phyloP scores from a whole-genome alignment of 441 rosid species.

The Bruguiera hainesii region DNA sequence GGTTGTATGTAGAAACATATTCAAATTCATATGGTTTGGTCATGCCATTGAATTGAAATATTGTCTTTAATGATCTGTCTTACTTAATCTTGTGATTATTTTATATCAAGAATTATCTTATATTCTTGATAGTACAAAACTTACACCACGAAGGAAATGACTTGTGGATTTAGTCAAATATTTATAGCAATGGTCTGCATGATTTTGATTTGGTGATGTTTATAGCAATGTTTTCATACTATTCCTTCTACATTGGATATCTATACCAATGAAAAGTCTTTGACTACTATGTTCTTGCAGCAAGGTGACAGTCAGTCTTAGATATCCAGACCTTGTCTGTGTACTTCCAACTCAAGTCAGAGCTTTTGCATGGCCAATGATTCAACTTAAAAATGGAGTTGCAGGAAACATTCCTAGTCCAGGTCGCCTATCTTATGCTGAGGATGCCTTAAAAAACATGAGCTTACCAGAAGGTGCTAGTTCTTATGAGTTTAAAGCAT shows the following conservation, averaged over 20 bases:
- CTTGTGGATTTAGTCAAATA: neutral
- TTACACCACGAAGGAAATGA: neutral
- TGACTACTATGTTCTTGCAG: constrained; percentile 36
- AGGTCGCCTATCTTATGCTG: constrained; percentile 72
- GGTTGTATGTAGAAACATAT: neutral
- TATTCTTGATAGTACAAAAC: neutral
- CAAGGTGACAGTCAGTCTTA: constrained; percentile 72
- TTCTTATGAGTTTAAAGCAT: neutral
- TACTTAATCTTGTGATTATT: neutral
- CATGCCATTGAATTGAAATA: neutral
- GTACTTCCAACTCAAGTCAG: constrained; percentile 79
- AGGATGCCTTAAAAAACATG: constrained; percentile 72
- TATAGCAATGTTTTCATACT: neutral
- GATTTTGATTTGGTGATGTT: neutral
- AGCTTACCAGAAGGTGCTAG: constrained; percentile 83
- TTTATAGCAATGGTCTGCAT: neutral
- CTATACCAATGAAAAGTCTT: neutral
- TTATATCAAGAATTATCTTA: neutral
- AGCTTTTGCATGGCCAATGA: constrained; percentile 76
- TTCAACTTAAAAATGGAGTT: constrained; percentile 45
- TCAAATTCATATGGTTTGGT: neutral
- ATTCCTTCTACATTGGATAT: neutral
- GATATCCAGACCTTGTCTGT: constrained; percentile 69
- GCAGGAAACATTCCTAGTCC: constrained; percentile 43
- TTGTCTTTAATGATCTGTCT: neutral